Conservation (phyloP, 441 rosid species). For the Geranium incanum region DNA sequence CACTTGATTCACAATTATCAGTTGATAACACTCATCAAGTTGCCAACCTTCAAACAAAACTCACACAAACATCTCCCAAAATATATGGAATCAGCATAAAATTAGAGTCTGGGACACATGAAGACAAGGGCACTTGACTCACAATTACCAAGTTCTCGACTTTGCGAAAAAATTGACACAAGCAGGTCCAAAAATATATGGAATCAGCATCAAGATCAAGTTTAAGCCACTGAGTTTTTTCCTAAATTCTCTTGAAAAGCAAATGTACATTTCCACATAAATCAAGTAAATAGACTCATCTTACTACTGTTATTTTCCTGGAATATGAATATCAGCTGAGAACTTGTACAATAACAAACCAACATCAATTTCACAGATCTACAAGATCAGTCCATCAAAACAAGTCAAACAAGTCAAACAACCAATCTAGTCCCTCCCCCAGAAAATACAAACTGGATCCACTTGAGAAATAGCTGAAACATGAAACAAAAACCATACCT, state of each 20-base stretch:
- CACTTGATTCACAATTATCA: background rate
- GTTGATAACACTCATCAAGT: too few species aligned
- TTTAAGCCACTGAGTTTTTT: background rate
- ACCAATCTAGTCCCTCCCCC: conserved; percentile 8
- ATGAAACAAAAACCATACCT: conserved; percentile 32
- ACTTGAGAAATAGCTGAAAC: background rate
- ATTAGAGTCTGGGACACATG: background rate
- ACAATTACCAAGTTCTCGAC: background rate
- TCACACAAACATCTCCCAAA: background rate
- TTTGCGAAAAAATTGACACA: background rate
- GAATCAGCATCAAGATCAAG: background rate
- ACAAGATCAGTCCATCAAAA: conserved; percentile 6
- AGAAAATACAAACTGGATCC: conserved; percentile 7
- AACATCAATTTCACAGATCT: conserved; percentile 18
- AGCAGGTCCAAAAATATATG: background rate
- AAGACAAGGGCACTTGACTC: too few species aligned
- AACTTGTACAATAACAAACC: background rate
- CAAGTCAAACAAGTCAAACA: background rate
- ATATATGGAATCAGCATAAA: background rate
- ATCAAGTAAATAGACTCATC: background rate
- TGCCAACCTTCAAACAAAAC: background rate
- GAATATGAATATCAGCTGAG: background rate
- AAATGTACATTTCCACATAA: background rate
- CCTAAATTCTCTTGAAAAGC: too few species aligned
- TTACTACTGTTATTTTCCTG: background rate